A percentile compares a stretch with the other conserved stretches of the same genome.
phyloP scores from a whole-genome alignment of 495 filamentous ascomycete genomes.

The Hypoxylon rickii region DNA sequence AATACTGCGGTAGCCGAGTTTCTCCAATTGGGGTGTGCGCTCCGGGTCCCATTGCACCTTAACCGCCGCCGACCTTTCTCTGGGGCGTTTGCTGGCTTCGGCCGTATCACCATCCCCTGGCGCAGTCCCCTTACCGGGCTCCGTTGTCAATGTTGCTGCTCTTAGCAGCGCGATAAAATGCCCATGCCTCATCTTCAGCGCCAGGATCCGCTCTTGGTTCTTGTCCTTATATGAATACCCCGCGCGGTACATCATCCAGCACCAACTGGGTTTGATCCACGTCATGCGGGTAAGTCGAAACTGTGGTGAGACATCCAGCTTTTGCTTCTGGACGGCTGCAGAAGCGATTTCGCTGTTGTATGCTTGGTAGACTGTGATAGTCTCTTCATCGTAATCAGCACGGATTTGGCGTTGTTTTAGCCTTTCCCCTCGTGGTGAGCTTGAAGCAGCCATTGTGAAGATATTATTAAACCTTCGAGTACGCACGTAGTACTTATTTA shows the following conservation, averaged over 20 bases:
- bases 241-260: constrained; percentile 67
- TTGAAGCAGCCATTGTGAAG: not conserved
- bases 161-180: not conserved
- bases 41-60: constrained; percentile 70
- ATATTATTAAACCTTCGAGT: too few relatives aligned
- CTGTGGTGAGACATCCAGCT: constrained; percentile 54
- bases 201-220: constrained; percentile 58
- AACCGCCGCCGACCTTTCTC: constrained; percentile 44
- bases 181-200: not conserved
- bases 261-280: constrained; percentile 69
- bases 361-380: constrained; percentile 49
- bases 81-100: constrained; percentile 21
- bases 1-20: constrained; percentile 56
- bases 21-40: constrained; percentile 46
- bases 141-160: constrained; percentile 11
- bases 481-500: too few relatives aligned
- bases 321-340: constrained; percentile 56
- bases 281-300: constrained; percentile 64
- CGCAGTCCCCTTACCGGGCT: constrained; percentile 44
- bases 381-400: not conserved
- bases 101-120: not conserved
- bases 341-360: constrained; percentile 58
- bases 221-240: constrained; percentile 58
- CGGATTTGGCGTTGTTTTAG: not conserved
- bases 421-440: not conserved